Conservation (phyloP, 805 yeast species). For the Saccharomyces jurei region DNA sequence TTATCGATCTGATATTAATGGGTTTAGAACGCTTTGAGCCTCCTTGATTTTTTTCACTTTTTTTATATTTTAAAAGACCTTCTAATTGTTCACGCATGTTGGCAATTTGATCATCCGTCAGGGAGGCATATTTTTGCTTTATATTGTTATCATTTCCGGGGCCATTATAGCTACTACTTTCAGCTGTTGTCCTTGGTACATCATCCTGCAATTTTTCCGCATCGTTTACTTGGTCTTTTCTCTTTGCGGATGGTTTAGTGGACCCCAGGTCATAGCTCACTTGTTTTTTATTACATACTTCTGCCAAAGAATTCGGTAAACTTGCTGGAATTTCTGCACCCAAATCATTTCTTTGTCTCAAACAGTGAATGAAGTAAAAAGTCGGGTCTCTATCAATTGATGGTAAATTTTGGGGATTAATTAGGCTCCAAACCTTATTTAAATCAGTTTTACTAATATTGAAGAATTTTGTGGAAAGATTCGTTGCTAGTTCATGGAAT, state of each 20-base stretch:
- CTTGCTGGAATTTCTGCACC: conserved; percentile 82
- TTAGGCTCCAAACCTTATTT: conserved; percentile 88
- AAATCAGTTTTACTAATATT: conserved; percentile 79
- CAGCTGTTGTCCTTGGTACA: background rate
- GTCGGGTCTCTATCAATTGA: conserved; percentile 93
- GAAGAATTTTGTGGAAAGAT: conserved; percentile 54
- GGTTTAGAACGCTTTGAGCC: conserved; percentile 6
- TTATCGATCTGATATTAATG: conserved; percentile 43
- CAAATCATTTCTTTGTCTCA: conserved; percentile 76
- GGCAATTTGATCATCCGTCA: conserved; percentile 10
- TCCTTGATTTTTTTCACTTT: conserved; percentile 37
- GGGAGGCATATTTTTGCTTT: conserved; percentile 15
- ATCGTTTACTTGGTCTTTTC: conserved; percentile 3
- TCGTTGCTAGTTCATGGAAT: conserved; percentile 58
- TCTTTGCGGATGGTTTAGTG: conserved; percentile 39
- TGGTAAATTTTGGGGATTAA: conserved; percentile 80
- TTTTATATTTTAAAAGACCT: conserved; percentile 72
- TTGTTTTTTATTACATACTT: conserved; percentile 79
- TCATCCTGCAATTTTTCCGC: background rate
- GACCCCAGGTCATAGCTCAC: conserved; percentile 65
- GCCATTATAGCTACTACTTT: conserved; percentile 4
- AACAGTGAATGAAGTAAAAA: conserved; percentile 77
- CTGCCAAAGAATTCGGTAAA: conserved; percentile 89
- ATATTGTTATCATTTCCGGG: conserved; percentile 22
- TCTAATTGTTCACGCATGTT: conserved; percentile 58